A percentile compares a stretch with the other conserved stretches of the same genome.
Evolutionary conservation across 768 basidiomycete species (phyloP).

Genomic region (Austroboletus eburneus): DNA sequence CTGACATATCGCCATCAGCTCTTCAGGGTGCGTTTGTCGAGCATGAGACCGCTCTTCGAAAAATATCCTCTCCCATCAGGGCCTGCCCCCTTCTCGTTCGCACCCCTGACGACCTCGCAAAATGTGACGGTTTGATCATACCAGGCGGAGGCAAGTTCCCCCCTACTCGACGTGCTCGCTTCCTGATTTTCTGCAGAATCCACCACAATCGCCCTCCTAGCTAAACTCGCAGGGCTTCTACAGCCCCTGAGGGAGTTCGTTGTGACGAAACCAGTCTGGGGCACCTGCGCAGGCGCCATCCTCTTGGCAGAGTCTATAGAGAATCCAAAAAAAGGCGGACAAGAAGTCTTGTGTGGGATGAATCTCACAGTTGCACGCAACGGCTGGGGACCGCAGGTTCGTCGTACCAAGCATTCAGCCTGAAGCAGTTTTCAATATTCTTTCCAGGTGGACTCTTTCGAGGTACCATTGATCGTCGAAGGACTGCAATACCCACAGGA

Average conservation of each 20-base stretch:
- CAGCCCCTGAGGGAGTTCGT: slow-evolving; percentile 76
- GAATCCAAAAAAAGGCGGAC: slow-evolving; percentile 81
- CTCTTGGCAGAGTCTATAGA: slow-evolving; percentile 71
- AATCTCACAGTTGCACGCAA: slow-evolving; percentile 80
- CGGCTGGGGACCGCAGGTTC: slow-evolving; percentile 90
- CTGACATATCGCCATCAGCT: slow-evolving; percentile 49
- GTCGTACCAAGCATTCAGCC: not conserved
- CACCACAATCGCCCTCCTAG: slow-evolving; percentile 84
- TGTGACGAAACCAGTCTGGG: slow-evolving; percentile 80
- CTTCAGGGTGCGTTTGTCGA: slow-evolving; percentile 92
- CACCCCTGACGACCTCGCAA: slow-evolving; percentile 65
- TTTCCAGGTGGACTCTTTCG: slow-evolving; percentile 82
- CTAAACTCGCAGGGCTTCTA: slow-evolving; percentile 67
- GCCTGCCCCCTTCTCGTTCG: slow-evolving; percentile 60
- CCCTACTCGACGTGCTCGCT: not conserved
- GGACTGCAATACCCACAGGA: slow-evolving; percentile 54
- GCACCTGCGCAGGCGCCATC: slow-evolving; percentile 95
- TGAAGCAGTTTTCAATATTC: not conserved
- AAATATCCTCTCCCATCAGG: slow-evolving; percentile 42
- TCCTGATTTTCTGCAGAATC: slow-evolving; percentile 53
- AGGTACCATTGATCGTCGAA: slow-evolving; percentile 64
- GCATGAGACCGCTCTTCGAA: slow-evolving; percentile 70
- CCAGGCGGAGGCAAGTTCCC: slow-evolving; percentile 75
- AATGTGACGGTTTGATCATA: slow-evolving; percentile 84
- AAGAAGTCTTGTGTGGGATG: slow-evolving; percentile 80